Base-by-base conservation (phyloP, 768 basidiomycete genomes). In the Calocybe gangraenosa region DNA sequence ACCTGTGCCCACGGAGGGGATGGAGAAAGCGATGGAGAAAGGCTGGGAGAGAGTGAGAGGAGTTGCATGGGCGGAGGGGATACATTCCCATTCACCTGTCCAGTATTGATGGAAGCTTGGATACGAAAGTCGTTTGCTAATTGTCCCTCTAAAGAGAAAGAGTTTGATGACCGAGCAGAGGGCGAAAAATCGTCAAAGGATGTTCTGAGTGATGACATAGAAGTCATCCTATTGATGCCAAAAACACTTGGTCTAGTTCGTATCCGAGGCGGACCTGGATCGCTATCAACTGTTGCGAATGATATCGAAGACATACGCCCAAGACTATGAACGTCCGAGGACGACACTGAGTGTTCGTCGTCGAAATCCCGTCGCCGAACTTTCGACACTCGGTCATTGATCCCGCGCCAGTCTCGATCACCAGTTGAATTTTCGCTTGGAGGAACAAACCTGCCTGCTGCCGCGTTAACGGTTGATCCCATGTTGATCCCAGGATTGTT, bases 331-430 rank as follows among this genome's bases (percentile, higher is more conserved):
- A 92, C 71, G 54, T 92, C 92, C 37, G 87, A 90, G 21, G 87
- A 90, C 43, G 89, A 91, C 78, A 91, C 87, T 22, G 92, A 93
- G 58, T 87, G 89, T 57, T 92, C 91, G 58, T 92, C 92, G 65
- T 94, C 92, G 53, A 77, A 85, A 56, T 92, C 88, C 59, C 87
- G 70, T 59, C 87, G 78, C 51, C 91, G 78, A 50, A 81, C 86
- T 70, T 93, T 93, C 44, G 76, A 67, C 58, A 84, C 63, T 19
- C 84, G 76, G 58, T 87, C 84, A 44, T 65, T 64, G 39, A 76
- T 75, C 37, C 73, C 68, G 63, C 80, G 76, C 70, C 75, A 76
- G 49, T 74, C 78, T 21, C 68, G 60, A 17, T 68, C 64, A 23
- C 65, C 65, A 40, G 59, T 51, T 8, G 61, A 59, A 14, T 58